Evolutionary conservation across 1,284 basidiomycete genomes (phyloP).

Genomic region (Pseudozyma sp.): DNA sequence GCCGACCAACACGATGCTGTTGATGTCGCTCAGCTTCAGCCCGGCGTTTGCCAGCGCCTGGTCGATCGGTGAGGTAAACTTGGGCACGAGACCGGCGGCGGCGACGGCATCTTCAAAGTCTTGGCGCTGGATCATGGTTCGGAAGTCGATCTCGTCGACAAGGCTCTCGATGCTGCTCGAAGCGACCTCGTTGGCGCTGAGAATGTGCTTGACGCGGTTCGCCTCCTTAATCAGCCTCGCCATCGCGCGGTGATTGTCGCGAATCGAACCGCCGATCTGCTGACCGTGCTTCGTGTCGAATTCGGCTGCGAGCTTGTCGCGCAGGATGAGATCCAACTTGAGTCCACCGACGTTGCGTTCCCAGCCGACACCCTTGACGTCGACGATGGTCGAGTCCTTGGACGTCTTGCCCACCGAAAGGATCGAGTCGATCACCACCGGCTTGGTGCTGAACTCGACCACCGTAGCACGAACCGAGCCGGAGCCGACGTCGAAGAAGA

Average conservation of each 20-base stretch:
- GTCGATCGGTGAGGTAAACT: constrained; percentile 71
- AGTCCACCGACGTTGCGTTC: constrained; percentile 83
- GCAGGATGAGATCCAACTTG: constrained; percentile 83
- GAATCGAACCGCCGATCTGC: constrained; percentile 52
- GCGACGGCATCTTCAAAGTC: constrained; percentile 76
- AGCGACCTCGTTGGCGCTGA: constrained; percentile 91
- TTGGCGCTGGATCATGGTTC: constrained; percentile 79
- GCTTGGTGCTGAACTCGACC: constrained; percentile 75
- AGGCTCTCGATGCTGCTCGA: constrained; percentile 83
- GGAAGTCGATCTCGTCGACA: constrained; percentile 90
- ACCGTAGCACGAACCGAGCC: constrained; percentile 87
- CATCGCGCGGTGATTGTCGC: constrained; percentile 82
- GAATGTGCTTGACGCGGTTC: constrained; percentile 86
- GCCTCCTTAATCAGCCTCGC: constrained; percentile 95
- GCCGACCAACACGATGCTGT: constrained; percentile 90
- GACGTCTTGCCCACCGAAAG: constrained; percentile 72
- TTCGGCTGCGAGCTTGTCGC: constrained; percentile 81
- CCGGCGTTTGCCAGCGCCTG: constrained; percentile 81
- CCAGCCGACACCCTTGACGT: constrained; percentile 82
- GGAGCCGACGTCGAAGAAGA: constrained; percentile 94
- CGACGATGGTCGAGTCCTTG: constrained; percentile 78
- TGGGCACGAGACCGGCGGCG: constrained; percentile 36
- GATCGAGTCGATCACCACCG: constrained; percentile 58
- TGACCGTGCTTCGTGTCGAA: constrained; percentile 78
- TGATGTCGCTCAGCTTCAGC: constrained; percentile 78